Base-by-base conservation (phyloP, 2,329 filamentous ascomycete species). In the Calonectria naviculata region DNA sequence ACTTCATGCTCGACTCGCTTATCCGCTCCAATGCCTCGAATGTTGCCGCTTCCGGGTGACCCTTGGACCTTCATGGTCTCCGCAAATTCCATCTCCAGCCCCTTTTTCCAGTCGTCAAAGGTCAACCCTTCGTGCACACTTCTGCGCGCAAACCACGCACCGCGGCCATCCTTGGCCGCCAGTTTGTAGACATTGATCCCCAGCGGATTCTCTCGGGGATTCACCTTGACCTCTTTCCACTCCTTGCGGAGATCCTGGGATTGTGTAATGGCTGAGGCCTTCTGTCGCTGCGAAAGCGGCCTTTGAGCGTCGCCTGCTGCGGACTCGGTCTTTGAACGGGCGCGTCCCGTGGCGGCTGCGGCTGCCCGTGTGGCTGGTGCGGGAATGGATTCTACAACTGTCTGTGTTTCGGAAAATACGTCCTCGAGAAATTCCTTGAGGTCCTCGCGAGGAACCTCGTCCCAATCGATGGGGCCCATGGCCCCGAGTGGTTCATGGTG, bases 1-100 rank as follows among this genome's bases (percentile, higher is more conserved):
- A 85, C 85, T 49, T 88, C 85, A 65, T 90, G 87, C 81, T 94
- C 95, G 13, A 97, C 85, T 72, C 89, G 88, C 79, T 88, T 91
- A 80, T 98, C 95, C 1, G 93, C 95, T 1, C 94, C 94, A 79
- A 98, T 94, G 1, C 96, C 96, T 75, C 96, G 89, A 58, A 98
- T 92, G 75, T 92, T 94, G 4, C 93, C 93, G 68, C 90, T 90
- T 1, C 94, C 93, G 0, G 93, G 92, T 26, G 89, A 88, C 21
- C 91, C 92, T 73, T 94, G 88, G 3, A 92, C 88, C 78, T 91
- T 91, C 81, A 97, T 84, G 19, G 92, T 94, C 83, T 95, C 93
- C 0, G 89, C 87, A 81, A 98, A 97, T 85, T 98, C 96, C 26
- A 88, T 87, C 80, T 93, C 88, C 78, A 98, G 88, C 4, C 93